Conservation (phyloP, 2,329 filamentous ascomycete species). For the Herpotrichia juniperi region DNA sequence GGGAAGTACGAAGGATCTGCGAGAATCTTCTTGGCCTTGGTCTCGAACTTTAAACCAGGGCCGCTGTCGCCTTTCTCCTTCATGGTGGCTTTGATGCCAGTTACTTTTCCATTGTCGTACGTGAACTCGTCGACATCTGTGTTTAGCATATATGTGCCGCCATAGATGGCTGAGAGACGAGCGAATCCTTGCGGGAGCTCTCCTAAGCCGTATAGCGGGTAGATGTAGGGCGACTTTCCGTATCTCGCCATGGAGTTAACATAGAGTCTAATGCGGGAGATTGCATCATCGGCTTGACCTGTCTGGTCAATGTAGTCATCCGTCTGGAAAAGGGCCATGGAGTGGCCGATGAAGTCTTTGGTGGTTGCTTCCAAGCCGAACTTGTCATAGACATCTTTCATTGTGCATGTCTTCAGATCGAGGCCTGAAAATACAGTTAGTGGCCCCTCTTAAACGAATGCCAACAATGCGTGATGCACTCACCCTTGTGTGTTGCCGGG, state of each 20-base stretch:
- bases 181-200: constrained; percentile 98
- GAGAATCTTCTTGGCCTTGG: constrained; percentile 94
- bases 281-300: constrained; percentile 80
- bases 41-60: constrained; percentile 87
- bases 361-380: constrained; percentile 90
- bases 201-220: constrained; percentile 95
- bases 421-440: constrained; percentile 60
- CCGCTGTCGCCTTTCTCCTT: constrained; percentile 77
- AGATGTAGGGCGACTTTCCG: constrained; percentile 99
- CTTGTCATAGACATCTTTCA: constrained; percentile 99
- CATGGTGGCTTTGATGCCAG: constrained; percentile 98
- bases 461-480: constrained; percentile 25
- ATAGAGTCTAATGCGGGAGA: constrained; percentile 93
- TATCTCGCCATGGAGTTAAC: constrained; percentile 97
- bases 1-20: constrained; percentile 98
- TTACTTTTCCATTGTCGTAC: constrained; percentile 84
- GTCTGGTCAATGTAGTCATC: constrained; percentile 81
- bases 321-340: constrained; percentile 94
- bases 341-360: constrained; percentile 95
- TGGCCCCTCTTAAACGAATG: background rate
- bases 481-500: constrained; percentile 87
- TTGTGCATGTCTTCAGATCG: constrained; percentile 77
- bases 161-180: constrained; percentile 96
- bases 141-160: constrained; percentile 99
- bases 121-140: constrained; percentile 88